Evolutionary conservation across 2,329 filamentous ascomycete genomes (phyloP).

Genomic region (Alternaria longipes): DNA sequence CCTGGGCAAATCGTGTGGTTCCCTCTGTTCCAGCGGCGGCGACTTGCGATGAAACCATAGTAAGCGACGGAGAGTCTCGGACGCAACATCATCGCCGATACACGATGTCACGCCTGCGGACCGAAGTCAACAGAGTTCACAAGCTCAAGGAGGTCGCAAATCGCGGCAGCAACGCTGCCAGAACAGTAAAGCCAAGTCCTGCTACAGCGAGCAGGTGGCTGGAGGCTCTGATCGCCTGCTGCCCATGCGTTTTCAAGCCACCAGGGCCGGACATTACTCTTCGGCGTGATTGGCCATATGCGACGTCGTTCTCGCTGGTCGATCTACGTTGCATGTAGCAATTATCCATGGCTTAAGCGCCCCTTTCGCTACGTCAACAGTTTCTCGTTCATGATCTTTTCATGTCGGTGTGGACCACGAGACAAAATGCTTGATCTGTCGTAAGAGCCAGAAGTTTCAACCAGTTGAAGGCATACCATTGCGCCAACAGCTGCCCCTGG

Average conservation of each 20-base stretch:
- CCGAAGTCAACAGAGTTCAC: not conserved
- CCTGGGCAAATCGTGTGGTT: conserved; percentile 25
- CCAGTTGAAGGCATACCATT: conserved; percentile 8
- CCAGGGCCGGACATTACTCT: conserved; percentile 27
- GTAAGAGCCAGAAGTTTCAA: conserved; percentile 22
- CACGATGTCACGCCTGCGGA: conserved; percentile 1
- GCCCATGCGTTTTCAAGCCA: conserved; percentile 35
- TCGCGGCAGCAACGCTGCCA: conserved; percentile 5
- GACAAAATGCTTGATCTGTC: conserved; percentile 3
- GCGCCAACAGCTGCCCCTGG: conserved; percentile 2
- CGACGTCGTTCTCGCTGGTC: conserved; percentile 18
- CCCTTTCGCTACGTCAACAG: conserved; percentile 26
- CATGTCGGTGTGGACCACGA: conserved; percentile 5
- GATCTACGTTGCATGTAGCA: conserved; percentile 22
- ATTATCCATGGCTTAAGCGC: conserved; percentile 18
- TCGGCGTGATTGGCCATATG: conserved; percentile 23
- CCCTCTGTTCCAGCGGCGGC: conserved; percentile 33
- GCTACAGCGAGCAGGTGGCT: conserved; percentile 19
- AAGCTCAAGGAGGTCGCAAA: conserved; percentile 6
- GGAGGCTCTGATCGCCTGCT: conserved; percentile 32
- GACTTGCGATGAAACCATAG: conserved; percentile 40
- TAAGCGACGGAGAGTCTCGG: conserved; percentile 36
- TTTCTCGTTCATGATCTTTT: conserved; percentile 10
- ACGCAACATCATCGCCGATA: conserved; percentile 39
- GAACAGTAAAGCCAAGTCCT: conserved; percentile 16